A percentile compares a stretch with the other conserved stretches of the same genome.
These are phyloP conservation scores for Schizophyllum commune DNA, from an alignment of 1,284 basidiomycete genomes.

Conservation along the genomic window DNA sequence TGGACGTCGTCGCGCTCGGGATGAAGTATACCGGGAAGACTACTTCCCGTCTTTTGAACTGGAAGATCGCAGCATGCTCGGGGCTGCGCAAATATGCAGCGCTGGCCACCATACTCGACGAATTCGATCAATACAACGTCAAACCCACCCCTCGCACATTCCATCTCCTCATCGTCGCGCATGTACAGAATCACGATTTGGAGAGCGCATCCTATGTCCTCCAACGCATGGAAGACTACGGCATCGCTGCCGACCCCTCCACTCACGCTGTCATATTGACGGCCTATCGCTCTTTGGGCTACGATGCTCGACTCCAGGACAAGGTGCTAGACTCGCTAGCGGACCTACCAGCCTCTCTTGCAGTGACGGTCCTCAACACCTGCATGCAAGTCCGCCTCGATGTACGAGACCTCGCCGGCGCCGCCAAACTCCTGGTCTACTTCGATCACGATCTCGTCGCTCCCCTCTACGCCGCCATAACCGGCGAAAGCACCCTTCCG, in stretches of 20 bases:
- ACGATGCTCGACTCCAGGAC: slow-evolving; percentile 44
- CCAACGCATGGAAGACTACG: slow-evolving; percentile 45
- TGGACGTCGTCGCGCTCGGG: slow-evolving; percentile 37
- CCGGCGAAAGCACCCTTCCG: not conserved
- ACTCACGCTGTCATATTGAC: slow-evolving; percentile 55
- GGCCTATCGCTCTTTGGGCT: slow-evolving; percentile 53
- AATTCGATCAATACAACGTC: slow-evolving; percentile 40
- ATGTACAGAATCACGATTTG: slow-evolving; percentile 62
- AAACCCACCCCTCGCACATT: slow-evolving; percentile 52
- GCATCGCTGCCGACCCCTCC: slow-evolving; percentile 42
- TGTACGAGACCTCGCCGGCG: slow-evolving; percentile 39
- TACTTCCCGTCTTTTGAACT: slow-evolving; percentile 55
- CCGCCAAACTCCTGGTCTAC: slow-evolving; percentile 37
- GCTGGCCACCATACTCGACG: slow-evolving; percentile 37
- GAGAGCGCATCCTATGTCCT: slow-evolving; percentile 43
- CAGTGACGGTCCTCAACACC: slow-evolving; percentile 52
- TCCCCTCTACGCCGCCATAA: slow-evolving; percentile 14
- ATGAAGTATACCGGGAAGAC: slow-evolving; percentile 37
- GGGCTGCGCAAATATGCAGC: slow-evolving; percentile 41
- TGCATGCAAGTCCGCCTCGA: slow-evolving; percentile 55
- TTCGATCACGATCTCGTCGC: slow-evolving; percentile 29
- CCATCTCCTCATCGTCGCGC: slow-evolving; percentile 55
- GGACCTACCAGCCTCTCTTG: slow-evolving; percentile 28
- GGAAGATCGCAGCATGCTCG: slow-evolving; percentile 51
- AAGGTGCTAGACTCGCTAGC: slow-evolving; percentile 42